Conservation (phyloP, 1,139 yeast genomes). For the Suhomyces panamericanus region DNA sequence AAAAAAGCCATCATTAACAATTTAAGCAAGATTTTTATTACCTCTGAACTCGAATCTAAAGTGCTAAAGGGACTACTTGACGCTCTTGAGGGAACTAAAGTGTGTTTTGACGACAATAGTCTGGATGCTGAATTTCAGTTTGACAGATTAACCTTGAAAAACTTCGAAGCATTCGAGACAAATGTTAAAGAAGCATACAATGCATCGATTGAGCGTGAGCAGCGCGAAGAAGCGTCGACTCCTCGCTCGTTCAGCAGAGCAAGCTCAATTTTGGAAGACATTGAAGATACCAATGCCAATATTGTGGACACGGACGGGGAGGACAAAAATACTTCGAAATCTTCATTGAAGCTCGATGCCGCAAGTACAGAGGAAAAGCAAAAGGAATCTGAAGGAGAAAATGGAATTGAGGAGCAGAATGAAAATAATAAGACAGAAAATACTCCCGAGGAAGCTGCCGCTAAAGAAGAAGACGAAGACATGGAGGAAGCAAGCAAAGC, state of each 20-base stretch:
- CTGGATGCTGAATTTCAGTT: constrained; percentile 33
- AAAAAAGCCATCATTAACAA: constrained; percentile 58
- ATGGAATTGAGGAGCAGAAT: constrained; percentile 8
- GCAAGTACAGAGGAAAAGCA: constrained; percentile 1
- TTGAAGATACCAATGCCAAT: constrained; percentile 12
- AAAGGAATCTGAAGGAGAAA: constrained; percentile 13
- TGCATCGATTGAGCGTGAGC: constrained; percentile 28
- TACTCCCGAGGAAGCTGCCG: constrained; percentile 7
- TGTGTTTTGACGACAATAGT: constrained; percentile 25
- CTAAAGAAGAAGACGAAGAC: constrained; percentile 8
- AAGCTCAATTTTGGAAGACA: constrained; percentile 17
- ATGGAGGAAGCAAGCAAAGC: constrained; percentile 7
- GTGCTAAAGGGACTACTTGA: constrained; percentile 34
- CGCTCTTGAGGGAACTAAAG: constrained; percentile 37
- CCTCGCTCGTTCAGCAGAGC: constrained; percentile 13
- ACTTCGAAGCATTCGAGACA: constrained; percentile 46
- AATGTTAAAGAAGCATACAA: constrained; percentile 29
- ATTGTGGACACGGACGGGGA: constrained; percentile 1
- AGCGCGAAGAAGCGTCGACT: constrained; percentile 9
- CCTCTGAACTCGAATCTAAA: constrained; percentile 31
- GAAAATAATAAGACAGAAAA: constrained; percentile 6
- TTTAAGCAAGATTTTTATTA: constrained; percentile 48
- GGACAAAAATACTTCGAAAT: not conserved
- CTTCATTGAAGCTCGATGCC: not conserved
- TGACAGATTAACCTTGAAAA: constrained; percentile 48